Evolutionary conservation across 2,329 filamentous ascomycete species (phyloP).

Genomic region (Penicillium sp.): DNA sequence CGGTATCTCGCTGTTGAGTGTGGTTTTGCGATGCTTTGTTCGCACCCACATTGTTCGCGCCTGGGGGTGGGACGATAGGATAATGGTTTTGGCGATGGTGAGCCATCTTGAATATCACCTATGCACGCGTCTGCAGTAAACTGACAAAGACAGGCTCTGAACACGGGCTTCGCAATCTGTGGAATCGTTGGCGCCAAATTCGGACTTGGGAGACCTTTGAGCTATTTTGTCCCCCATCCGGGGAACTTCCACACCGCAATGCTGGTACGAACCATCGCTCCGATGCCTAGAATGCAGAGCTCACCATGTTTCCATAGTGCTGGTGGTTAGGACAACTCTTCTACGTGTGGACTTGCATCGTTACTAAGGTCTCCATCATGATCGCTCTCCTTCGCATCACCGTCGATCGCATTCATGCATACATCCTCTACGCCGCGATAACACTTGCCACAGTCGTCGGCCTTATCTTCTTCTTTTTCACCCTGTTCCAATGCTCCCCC

Average conservation of each 20-base stretch:
- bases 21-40: slow-evolving; percentile 41
- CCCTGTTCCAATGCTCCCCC: slow-evolving; percentile 51
- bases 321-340: slow-evolving; percentile 54
- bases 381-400: slow-evolving; percentile 52
- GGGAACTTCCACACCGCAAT: slow-evolving; percentile 23
- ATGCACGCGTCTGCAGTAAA: not conserved
- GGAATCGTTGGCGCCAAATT: slow-evolving; percentile 26
- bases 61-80: slow-evolving; percentile 36
- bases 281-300: not conserved
- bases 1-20: slow-evolving; percentile 39
- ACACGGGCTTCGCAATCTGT: slow-evolving; percentile 28
- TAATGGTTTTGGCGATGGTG: slow-evolving; percentile 34
- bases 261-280: slow-evolving; percentile 19
- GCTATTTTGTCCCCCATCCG: slow-evolving; percentile 19
- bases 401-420: slow-evolving; percentile 43
- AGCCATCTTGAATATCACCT: not conserved
- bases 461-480: slow-evolving; percentile 47
- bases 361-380: slow-evolving; percentile 50
- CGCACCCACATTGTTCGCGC: slow-evolving; percentile 40
- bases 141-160: slow-evolving; percentile 18
- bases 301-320: slow-evolving; percentile 15
- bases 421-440: slow-evolving; percentile 47
- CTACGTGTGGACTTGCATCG: slow-evolving; percentile 47
- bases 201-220: slow-evolving; percentile 23
- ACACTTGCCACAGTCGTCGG: slow-evolving; percentile 43